Evolutionary conservation across 305 asterid species (phyloP), one percentile per base, ranked within the genome.

Genomic region (Ilex paraguariensis): DNA sequence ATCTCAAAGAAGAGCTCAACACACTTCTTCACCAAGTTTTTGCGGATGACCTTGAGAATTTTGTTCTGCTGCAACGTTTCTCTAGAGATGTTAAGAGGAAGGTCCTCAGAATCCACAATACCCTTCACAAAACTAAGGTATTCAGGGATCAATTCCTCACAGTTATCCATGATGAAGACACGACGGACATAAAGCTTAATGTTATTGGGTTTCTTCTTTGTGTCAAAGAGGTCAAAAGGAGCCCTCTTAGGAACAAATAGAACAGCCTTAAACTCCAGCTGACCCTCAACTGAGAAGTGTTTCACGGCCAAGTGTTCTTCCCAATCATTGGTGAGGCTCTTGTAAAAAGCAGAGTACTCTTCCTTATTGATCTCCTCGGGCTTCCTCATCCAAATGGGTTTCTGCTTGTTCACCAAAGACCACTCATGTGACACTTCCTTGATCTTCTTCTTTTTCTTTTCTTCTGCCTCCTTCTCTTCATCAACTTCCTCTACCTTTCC

Each of bases 341-440:
- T 88, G 74, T 88, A 88, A 73, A 88, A 88, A 39, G 96, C 96
- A 40, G 94, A 76, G 42, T 87, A 87, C 66, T 87, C 96, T 36
- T 87, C 96, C 81, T 87, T 87, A 0, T 84, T 85, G 40, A 88
- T 88, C 62, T 88, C 96, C 66, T 88, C 96, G 4, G 96, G 88
- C 67, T 85, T 87, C 78, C 93, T 87, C 93, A 87, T 85, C 96
- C 96, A 87, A 52, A 87, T 87, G 0, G 94, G 96, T 66, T 88
- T 85, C 78, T 88, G 96, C 72, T 85, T 88, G 87, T 88, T 88
- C 30, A 83, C 87, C 75, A 85, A 64, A 5, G 83, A 67, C 89
- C 89, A 88, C 57, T 88, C 96, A 5, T 88, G 84, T 12, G 94
- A 85, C 3, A 88, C 96, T 36, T 88, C 96, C 78, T 88, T 83